phyloP scores from a whole-genome alignment of 768 basidiomycete genomes.

The Psilocybe sp. region DNA sequence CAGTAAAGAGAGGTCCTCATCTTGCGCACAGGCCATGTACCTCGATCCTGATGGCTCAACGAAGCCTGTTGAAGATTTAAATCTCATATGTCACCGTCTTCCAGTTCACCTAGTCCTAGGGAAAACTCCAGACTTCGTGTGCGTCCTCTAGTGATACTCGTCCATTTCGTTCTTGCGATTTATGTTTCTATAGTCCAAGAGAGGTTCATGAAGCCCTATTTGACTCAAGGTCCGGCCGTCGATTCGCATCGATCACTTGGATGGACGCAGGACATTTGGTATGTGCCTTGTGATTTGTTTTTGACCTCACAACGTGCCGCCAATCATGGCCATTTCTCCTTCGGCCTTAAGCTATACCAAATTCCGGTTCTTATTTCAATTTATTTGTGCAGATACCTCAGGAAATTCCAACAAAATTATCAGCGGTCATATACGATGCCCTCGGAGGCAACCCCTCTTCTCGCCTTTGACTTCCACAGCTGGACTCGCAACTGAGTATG shows the following conservation, averaged over 20 bases:
- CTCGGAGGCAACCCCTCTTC: not conserved
- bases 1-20: not conserved
- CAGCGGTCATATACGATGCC: constrained; percentile 3
- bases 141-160: too few species aligned
- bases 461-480: not conserved
- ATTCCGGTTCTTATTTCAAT: too few species aligned
- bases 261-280: constrained; percentile 34
- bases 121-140: constrained; percentile 51
- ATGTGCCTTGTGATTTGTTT: not conserved
- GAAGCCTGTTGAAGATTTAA: constrained; percentile 48
- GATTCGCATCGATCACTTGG: constrained; percentile 28
- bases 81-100: constrained; percentile 31
- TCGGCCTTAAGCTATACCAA: too few species aligned
- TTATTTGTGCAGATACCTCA: constrained; percentile 17
- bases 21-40: constrained; percentile 54
- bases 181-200: constrained; percentile 23
- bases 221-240: constrained; percentile 30
- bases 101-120: constrained; percentile 59
- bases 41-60: constrained; percentile 51
- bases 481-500: too few species aligned
- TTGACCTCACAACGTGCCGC: not conserved
- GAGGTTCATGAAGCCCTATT: constrained; percentile 33
- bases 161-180: not conserved
- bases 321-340: not conserved
- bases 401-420: constrained; percentile 9